Evolutionary conservation across 345 rosid species (phyloP).

Genomic region (Durio zibethinus): DNA sequence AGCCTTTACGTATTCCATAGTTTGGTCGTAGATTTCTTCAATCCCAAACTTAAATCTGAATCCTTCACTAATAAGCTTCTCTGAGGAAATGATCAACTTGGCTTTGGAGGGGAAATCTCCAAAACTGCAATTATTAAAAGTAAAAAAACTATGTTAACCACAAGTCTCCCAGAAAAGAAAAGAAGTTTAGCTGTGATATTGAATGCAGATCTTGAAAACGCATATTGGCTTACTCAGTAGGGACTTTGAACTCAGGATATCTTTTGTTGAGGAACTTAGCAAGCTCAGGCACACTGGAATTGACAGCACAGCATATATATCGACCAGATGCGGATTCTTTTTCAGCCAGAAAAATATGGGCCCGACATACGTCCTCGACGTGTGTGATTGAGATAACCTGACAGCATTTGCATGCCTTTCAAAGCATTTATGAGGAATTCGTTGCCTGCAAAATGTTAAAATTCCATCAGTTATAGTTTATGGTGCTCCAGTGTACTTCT

Average conservation of each 20-base stretch:
- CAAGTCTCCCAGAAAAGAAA: neutral
- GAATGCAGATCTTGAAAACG: neutral
- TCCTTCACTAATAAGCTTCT: constrained; percentile 67
- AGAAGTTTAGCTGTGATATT: neutral
- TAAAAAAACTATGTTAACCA: neutral
- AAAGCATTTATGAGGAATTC: constrained; percentile 51
- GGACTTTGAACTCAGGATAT: constrained; percentile 61
- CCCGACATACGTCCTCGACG: constrained; percentile 75
- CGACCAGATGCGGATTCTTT: constrained; percentile 81
- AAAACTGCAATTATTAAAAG: constrained; percentile 40
- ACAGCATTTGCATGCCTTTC: constrained; percentile 83
- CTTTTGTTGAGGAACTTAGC: constrained; percentile 56
- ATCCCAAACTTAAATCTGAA: constrained; percentile 66
- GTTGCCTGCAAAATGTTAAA: constrained; percentile 47
- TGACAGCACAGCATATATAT: constrained; percentile 61
- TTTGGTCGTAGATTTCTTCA: constrained; percentile 72
- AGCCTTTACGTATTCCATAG: constrained; percentile 48
- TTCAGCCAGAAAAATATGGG: constrained; percentile 80
- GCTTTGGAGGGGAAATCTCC: constrained; percentile 59
- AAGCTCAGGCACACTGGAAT: constrained; percentile 63
- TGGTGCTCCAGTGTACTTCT: neutral
- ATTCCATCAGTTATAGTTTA: neutral
- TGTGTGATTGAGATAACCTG: constrained; percentile 79
- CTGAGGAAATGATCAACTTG: constrained; percentile 61
- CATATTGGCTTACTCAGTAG: constrained; percentile 57